Conservation (phyloP, 768 basidiomycete genomes). For the Mycena vulgaris region DNA sequence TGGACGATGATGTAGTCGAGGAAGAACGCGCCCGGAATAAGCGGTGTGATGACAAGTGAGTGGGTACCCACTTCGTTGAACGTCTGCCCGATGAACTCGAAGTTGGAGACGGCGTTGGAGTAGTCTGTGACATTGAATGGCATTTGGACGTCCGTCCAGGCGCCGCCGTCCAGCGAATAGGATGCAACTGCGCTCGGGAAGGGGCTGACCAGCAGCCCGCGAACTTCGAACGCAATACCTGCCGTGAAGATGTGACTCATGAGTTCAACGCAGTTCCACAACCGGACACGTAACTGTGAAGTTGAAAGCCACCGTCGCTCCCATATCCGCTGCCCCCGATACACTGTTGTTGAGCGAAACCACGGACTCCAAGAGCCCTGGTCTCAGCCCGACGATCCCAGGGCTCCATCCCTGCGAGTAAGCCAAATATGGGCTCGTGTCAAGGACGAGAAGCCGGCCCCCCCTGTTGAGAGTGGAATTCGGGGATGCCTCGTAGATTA, state of each 20-base stretch:
- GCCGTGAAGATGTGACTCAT: too few species aligned
- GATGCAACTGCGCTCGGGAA: slow-evolving; percentile 11
- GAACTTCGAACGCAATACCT: slow-evolving; percentile 4
- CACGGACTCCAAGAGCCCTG: not conserved
- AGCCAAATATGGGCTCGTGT: not conserved
- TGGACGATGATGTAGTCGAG: slow-evolving; percentile 19
- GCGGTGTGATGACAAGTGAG: slow-evolving; percentile 19
- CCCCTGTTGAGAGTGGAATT: not conserved
- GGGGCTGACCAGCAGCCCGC: slow-evolving; percentile 2
- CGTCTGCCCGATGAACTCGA: slow-evolving; percentile 10
- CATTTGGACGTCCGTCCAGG: slow-evolving; percentile 2
- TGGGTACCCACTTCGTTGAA: slow-evolving; percentile 3
- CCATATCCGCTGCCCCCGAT: slow-evolving; percentile 5
- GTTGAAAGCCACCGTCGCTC: slow-evolving; percentile 15
- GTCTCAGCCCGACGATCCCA: not conserved
- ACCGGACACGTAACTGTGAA: slow-evolving; percentile 1
- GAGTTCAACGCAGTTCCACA: not conserved
- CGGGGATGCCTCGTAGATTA: slow-evolving; percentile 19
- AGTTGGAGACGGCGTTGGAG: slow-evolving; percentile 7
- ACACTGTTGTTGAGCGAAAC: slow-evolving; percentile 12
- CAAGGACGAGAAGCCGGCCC: not conserved
- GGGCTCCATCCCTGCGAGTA: slow-evolving; percentile 13
- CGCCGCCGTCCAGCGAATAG: slow-evolving; percentile 7
- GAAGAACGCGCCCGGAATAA: slow-evolving; percentile 12
- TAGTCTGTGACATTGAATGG: not conserved